These are phyloP conservation scores for Aureobasidium sp. DNA, from an alignment of 2,329 filamentous ascomycete species.

Conservation along the genomic window DNA sequence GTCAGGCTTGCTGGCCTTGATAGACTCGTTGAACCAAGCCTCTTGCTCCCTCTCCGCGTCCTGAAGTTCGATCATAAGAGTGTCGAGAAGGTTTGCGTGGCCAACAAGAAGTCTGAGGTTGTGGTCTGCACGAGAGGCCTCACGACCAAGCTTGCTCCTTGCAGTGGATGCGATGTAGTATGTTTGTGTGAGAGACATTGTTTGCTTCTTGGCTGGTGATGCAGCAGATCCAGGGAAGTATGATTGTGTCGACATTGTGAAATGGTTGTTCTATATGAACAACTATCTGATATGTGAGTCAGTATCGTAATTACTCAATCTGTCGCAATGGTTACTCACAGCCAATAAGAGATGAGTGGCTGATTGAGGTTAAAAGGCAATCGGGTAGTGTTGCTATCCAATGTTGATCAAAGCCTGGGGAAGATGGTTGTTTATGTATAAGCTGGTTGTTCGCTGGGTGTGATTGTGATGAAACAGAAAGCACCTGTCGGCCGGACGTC, in stretches of 20 bases:
- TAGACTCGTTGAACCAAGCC: conserved; percentile 94
- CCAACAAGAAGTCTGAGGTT: conserved; percentile 91
- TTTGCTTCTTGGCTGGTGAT: conserved; percentile 54
- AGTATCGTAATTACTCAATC: conserved; percentile 13
- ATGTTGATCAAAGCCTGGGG: conserved; percentile 1
- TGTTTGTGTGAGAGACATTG: conserved; percentile 96
- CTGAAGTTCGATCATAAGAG: conserved; percentile 82
- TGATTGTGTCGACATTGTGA: conserved; percentile 32
- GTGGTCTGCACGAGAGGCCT: conserved; percentile 86
- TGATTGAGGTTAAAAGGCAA: background rate
- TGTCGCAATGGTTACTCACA: conserved; percentile 8
- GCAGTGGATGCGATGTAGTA: conserved; percentile 98
- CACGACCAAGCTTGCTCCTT: conserved; percentile 86
- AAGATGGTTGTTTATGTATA: conserved; percentile 1
- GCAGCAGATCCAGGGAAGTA: conserved; percentile 36
- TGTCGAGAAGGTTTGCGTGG: conserved; percentile 96
- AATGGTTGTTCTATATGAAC: conserved; percentile 33
- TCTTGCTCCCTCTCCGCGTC: conserved; percentile 94
- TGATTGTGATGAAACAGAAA: conserved; percentile 13
- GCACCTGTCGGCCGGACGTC: conserved; percentile 7
- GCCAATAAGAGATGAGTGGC: conserved; percentile 10
- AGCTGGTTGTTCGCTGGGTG: conserved; percentile 6
- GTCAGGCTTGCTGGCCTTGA: conserved; percentile 59
- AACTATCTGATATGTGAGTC: conserved; percentile 13
- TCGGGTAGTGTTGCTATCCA: background rate